Evolutionary conservation across 768 basidiomycete species (phyloP), one percentile per base, ranked within the genome.

Genomic region (Boletales sp.): DNA sequence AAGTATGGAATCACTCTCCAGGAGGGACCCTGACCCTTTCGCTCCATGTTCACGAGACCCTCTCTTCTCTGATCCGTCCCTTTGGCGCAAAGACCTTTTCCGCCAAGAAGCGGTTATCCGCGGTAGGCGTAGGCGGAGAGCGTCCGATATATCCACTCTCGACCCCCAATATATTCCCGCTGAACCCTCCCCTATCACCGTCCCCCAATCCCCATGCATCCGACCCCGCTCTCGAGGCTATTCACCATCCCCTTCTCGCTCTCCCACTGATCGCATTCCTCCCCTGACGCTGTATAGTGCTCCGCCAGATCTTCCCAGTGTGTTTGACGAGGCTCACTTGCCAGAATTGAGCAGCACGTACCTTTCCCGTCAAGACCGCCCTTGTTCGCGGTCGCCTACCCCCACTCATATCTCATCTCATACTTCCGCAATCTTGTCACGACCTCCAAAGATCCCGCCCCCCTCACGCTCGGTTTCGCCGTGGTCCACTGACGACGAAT

Each of bases 401-500:
- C 72, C 76, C 41, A 58, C 63, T 13, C 59, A 70, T 63, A 45
- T 73, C 9, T 51, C 59, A 25, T 49, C 68, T 40, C 60, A 49
- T 65, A 31, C 64, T 60, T 41, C 58, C 40, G 48, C 57, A 45
- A 8, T 41, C 48, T 19, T 47, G 50, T 45, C 60, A 8, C 58
- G 44, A 48, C 56, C 48, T 36, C 47, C 48, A 46, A 55, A 44
- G 33, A 50, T 54, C 36, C 54, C 54, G 17, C 49, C 58, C 15
- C 55, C 54, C 14, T 41, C 35, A 46, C 59, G 49, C 34, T 67
- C 64, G 12, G 44, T 72, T 49, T 86, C 86, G 0, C 78, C 85
- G 2, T 88, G 83, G 82, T 80, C 84, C 14, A 86, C 84, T 3
- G 87, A 89, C 50, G 87, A 87, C 56, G 86, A 89, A 50, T 87